Conservation (phyloP, 2,329 filamentous ascomycete species). For the Neocatenulostroma microsporum region DNA sequence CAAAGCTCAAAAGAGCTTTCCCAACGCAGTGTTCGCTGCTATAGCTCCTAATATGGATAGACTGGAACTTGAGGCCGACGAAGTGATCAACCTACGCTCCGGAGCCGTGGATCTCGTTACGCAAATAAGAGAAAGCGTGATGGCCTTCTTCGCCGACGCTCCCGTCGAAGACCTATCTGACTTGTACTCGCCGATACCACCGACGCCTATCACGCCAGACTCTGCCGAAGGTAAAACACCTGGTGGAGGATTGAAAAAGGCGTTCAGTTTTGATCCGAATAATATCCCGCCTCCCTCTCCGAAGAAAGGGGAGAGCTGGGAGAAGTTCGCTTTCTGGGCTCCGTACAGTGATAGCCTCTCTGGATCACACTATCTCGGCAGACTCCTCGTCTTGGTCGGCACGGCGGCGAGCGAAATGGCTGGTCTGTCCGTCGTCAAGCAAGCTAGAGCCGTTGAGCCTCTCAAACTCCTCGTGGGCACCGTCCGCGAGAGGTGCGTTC, state of each 20-base stretch:
- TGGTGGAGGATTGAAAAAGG: slow-evolving; percentile 36
- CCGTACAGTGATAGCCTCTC: slow-evolving; percentile 86
- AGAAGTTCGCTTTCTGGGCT: slow-evolving; percentile 93
- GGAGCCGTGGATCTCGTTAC: slow-evolving; percentile 76
- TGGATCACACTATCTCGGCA: slow-evolving; percentile 78
- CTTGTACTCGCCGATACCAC: slow-evolving; percentile 71
- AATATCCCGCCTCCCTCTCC: slow-evolving; percentile 71
- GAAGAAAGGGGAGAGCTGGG: slow-evolving; percentile 74
- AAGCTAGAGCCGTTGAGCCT: too few species aligned
- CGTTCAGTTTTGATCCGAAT: slow-evolving; percentile 68
- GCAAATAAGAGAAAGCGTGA: slow-evolving; percentile 70
- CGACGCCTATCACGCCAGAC: slow-evolving; percentile 60
- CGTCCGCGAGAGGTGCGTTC: slow-evolving; percentile 76
- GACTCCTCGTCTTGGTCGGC: slow-evolving; percentile 74
- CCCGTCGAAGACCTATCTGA: slow-evolving; percentile 86
- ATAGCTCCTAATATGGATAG: slow-evolving; percentile 69
- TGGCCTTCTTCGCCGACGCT: slow-evolving; percentile 75
- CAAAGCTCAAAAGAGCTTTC: slow-evolving; percentile 69
- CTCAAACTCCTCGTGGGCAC: slow-evolving; percentile 67
- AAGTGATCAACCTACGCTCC: slow-evolving; percentile 63
- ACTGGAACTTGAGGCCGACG: slow-evolving; percentile 67
- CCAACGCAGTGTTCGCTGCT: slow-evolving; percentile 41
- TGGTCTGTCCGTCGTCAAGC: slow-evolving; percentile 59
- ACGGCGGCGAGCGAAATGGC: slow-evolving; percentile 81
- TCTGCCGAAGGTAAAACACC: slow-evolving; percentile 31